phyloP scores from a whole-genome alignment of 257 asterid genomes.

The Ligustrum vulgare region DNA sequence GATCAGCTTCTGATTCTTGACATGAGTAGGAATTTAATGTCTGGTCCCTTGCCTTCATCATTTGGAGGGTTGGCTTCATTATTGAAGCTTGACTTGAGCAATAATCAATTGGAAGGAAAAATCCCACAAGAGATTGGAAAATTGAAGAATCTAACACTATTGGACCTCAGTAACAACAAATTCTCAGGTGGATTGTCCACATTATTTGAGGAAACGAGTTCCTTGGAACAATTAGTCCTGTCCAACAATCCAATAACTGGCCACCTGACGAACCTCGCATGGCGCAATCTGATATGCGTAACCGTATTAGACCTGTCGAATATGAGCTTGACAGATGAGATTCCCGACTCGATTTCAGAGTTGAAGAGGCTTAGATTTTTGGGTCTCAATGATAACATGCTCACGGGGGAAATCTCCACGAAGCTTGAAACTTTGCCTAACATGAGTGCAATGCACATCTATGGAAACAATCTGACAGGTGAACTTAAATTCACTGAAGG shows the following conservation, averaged over 20 bases:
- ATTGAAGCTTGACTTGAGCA: conserved; percentile 76
- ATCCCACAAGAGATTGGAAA: conserved; percentile 50
- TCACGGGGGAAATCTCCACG: conserved; percentile 61
- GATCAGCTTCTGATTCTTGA: conserved; percentile 67
- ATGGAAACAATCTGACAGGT: conserved; percentile 87
- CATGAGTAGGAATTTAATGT: conserved; percentile 61
- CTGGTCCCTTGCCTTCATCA: conserved; percentile 55
- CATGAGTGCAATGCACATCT: conserved; percentile 62
- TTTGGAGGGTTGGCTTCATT: conserved; percentile 61
- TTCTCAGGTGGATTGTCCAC: conserved; percentile 59
- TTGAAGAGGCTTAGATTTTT: conserved; percentile 63
- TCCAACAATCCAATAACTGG: conserved; percentile 81
- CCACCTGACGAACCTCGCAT: conserved; percentile 45
- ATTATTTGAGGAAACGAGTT: conserved; percentile 58
- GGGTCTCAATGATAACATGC: conserved; percentile 73
- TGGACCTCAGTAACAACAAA: conserved; percentile 71
- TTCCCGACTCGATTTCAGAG: conserved; percentile 61
- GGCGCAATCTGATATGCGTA: conserved; percentile 48
- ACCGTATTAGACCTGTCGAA: conserved; percentile 71
- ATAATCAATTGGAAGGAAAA: conserved; percentile 51
- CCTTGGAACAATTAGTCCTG: conserved; percentile 68
- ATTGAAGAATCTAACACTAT: conserved; percentile 59
- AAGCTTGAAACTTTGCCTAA: conserved; percentile 57
- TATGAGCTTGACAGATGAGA: conserved; percentile 65
- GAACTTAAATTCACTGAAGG: conserved; percentile 57